Conservation (phyloP, 1,284 basidiomycete species). For the Rhodotorula sp. region DNA sequence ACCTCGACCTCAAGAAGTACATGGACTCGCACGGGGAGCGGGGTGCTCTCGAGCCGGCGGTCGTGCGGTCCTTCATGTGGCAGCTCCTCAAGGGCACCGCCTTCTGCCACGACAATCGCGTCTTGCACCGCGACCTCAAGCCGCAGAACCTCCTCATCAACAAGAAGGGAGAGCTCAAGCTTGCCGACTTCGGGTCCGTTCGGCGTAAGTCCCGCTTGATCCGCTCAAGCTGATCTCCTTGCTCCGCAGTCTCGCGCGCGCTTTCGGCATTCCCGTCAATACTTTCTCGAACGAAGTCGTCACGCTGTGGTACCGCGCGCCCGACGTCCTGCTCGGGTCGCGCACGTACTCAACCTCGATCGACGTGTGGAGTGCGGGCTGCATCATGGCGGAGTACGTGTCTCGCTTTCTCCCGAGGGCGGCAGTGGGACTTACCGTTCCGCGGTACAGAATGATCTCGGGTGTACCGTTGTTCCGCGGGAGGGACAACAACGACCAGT, state of each 20-base stretch:
- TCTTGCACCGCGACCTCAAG: constrained; percentile 95
- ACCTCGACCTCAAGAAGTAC: constrained; percentile 98
- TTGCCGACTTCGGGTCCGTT: neutral
- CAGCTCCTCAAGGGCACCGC: constrained; percentile 96
- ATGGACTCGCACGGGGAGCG: constrained; percentile 98
- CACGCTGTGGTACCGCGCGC: constrained; percentile 98
- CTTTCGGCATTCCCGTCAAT: constrained; percentile 93
- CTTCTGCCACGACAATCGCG: constrained; percentile 98
- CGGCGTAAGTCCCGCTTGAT: too few species aligned
- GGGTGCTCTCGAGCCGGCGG: constrained; percentile 86
- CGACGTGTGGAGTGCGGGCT: constrained; percentile 99
- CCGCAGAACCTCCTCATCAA: constrained; percentile 98
- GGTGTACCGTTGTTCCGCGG: constrained; percentile 97
- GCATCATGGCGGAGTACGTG: constrained; percentile 91
- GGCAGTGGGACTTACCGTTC: constrained; percentile 46
- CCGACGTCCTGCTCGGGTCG: constrained; percentile 94
- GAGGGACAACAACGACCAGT: constrained; percentile 95
- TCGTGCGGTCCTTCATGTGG: constrained; percentile 96
- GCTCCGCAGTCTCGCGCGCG: constrained; percentile 69
- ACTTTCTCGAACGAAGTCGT: constrained; percentile 97
- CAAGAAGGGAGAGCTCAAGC: constrained; percentile 90
- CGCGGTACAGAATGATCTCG: constrained; percentile 65
- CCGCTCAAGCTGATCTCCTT: too few species aligned
- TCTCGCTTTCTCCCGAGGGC: constrained; percentile 33
- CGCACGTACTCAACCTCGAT: constrained; percentile 98